Evolutionary conservation across 306 rosid species (phyloP).

Genomic region (Pyrus pyrifolia): DNA sequence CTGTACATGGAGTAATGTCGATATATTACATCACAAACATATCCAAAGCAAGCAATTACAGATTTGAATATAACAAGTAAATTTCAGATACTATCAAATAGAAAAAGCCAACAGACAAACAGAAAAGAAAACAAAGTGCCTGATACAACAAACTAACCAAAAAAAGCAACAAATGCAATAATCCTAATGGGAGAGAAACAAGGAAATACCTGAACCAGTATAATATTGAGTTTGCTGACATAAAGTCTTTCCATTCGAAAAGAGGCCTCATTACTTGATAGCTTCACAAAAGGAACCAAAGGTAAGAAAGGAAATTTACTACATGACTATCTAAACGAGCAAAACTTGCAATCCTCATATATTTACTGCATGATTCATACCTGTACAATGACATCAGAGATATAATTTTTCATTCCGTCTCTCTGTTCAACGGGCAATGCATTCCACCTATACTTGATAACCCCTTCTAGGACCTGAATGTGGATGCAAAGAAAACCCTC

Average conservation of each 20-base stretch:
- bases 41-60: background rate
- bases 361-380: conserved; percentile 21
- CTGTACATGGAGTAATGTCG: conserved; percentile 29
- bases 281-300: conserved; percentile 36
- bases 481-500: background rate
- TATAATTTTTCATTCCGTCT: conserved; percentile 98
- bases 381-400: conserved; percentile 95
- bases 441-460: conserved; percentile 96
- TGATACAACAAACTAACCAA: background rate
- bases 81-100: background rate
- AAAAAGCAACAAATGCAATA: background rate
- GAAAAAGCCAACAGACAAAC: background rate
- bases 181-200: background rate
- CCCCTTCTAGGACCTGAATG: conserved; percentile 90
- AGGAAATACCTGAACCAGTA: conserved; percentile 81
- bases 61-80: background rate
- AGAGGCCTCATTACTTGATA: conserved; percentile 81
- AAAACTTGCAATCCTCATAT: background rate
- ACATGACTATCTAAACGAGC: background rate
- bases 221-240: conserved; percentile 95
- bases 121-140: background rate
- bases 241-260: conserved; percentile 84
- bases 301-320: conserved; percentile 2
- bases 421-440: conserved; percentile 95
- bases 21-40: background rate